These are phyloP conservation scores for Botrytis squamosa DNA, from an alignment of 2,329 filamentous ascomycete genomes.

Conservation along the genomic window DNA sequence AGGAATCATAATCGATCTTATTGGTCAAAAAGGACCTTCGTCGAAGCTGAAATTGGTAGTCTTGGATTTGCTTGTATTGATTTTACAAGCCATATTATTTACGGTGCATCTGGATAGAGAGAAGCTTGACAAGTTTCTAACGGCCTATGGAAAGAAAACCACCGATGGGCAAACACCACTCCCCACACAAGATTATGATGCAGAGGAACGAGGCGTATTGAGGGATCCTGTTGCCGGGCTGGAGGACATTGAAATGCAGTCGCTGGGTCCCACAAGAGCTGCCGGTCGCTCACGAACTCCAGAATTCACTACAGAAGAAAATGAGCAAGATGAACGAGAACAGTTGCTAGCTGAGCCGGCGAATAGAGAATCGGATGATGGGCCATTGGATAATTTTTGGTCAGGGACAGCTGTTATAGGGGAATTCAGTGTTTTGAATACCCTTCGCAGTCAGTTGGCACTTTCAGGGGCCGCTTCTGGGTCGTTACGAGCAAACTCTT, in stretches of 20 bases:
- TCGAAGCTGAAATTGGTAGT: slow-evolving; percentile 55
- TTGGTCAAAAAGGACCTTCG: slow-evolving; percentile 63
- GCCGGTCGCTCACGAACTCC: neutral
- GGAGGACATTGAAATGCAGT: slow-evolving; percentile 37
- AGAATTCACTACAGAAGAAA: neutral
- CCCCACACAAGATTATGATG: slow-evolving; percentile 36
- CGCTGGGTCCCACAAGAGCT: slow-evolving; percentile 22
- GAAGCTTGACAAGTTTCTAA: slow-evolving; percentile 45
- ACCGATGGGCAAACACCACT: neutral
- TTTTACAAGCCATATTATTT: slow-evolving; percentile 62
- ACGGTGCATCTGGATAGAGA: slow-evolving; percentile 61
- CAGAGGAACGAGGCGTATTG: slow-evolving; percentile 38
- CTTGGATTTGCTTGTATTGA: slow-evolving; percentile 56
- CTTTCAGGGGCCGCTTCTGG: slow-evolving; percentile 36
- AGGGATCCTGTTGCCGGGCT: slow-evolving; percentile 28
- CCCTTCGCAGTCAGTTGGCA: slow-evolving; percentile 35
- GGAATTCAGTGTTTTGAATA: slow-evolving; percentile 39
- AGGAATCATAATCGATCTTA: slow-evolving; percentile 65
- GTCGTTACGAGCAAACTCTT: slow-evolving; percentile 35
- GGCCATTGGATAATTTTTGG: slow-evolving; percentile 38
- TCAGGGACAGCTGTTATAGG: slow-evolving; percentile 37
- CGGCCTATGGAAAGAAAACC: slow-evolving; percentile 23
- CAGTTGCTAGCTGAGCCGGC: slow-evolving; percentile 24
- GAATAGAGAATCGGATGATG: slow-evolving; percentile 31
- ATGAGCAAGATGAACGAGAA: slow-evolving; percentile 28